Evolutionary conservation across 257 asterid genomes (phyloP).

Genomic region (Penstemon davidsonii): DNA sequence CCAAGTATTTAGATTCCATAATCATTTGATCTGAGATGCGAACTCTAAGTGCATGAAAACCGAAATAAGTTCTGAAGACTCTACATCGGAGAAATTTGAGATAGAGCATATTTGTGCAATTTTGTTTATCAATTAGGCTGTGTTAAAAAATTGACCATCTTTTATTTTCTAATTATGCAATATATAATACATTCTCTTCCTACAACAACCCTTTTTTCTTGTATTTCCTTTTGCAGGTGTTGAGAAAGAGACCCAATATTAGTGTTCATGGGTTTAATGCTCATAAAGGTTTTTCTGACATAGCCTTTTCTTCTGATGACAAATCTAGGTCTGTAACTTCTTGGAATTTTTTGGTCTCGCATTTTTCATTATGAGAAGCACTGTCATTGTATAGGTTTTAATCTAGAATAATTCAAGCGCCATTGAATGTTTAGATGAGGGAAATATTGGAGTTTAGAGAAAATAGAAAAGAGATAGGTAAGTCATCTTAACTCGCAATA

Average conservation of each 20-base stretch:
- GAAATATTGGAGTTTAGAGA: slow-evolving; percentile 5
- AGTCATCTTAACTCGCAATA: too few relatives aligned
- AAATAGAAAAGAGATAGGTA: background rate
- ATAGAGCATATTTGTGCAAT: background rate
- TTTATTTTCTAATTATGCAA: background rate
- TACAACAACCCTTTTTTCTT: slow-evolving; percentile 8
- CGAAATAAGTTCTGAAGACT: slow-evolving; percentile 5
- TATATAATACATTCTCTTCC: background rate
- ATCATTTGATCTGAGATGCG: too few relatives aligned
- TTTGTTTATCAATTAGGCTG: background rate
- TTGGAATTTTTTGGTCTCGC: slow-evolving; percentile 11
- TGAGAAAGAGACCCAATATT: slow-evolving; percentile 66
- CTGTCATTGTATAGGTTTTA: slow-evolving; percentile 11
- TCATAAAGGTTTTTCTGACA: slow-evolving; percentile 75
- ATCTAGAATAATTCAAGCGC: slow-evolving; percentile 20
- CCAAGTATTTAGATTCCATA: too few relatives aligned
- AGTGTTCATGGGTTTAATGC: slow-evolving; percentile 68
- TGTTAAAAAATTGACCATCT: background rate
- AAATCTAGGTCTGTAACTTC: slow-evolving; percentile 55
- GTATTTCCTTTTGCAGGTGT: slow-evolving; percentile 52
- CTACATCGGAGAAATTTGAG: background rate
- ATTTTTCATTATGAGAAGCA: slow-evolving; percentile 6
- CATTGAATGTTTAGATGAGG: slow-evolving; percentile 15
- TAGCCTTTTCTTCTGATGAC: slow-evolving; percentile 74
- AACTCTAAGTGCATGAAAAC: slow-evolving; percentile 7